Base-by-base conservation (phyloP, 2,329 filamentous ascomycete species). In the Penicillium concentricum region DNA sequence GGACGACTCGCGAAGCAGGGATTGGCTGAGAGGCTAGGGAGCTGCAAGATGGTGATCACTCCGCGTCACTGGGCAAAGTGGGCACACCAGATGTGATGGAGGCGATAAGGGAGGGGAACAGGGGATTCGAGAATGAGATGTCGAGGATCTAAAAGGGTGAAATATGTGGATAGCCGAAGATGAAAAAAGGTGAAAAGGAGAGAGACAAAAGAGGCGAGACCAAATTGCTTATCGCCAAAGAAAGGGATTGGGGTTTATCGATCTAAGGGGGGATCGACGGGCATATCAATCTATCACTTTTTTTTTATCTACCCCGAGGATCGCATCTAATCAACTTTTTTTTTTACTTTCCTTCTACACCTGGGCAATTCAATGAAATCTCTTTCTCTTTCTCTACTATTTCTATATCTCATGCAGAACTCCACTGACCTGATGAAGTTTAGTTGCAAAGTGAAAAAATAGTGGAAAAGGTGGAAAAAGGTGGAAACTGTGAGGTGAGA, bases 361-460 rank as follows among this genome's bases (percentile, higher is more conserved):
- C 7, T n/a, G n/a, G n/a, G n/a, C n/a, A n/a, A 30, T 15, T n/a
- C 15, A 32, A 18, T 1, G 20, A 56, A 52, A 55, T 55, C 46
- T 51, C 41, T 37, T n/a, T 24, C 39, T 51, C 18, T 26, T 38
- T 45, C 39, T 41, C 24, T 45, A 41, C 24, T 12, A 61, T 69
- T 66, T 69, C 64, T 64, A 15, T 68, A 72, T 72, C 62, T 59
- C 60, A 63, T 61, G n/a, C 56, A 30, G 58, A 30, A 59, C 64
- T 67, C 70, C 70, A 72, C 68, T 45, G 49, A 4, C 68, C 64
- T 57, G 43, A 63, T 67, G 42, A 26, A 62, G 68, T 55, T 62
- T 72, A 71, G 68, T 42, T 10, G 5, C 28, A 30, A 53, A 24
- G 30, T 9, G 44, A 39, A 18, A 28, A 34, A 28, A 34, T 20